phyloP scores from a whole-genome alignment of 306 rosid genomes.

The Quercus alba region DNA sequence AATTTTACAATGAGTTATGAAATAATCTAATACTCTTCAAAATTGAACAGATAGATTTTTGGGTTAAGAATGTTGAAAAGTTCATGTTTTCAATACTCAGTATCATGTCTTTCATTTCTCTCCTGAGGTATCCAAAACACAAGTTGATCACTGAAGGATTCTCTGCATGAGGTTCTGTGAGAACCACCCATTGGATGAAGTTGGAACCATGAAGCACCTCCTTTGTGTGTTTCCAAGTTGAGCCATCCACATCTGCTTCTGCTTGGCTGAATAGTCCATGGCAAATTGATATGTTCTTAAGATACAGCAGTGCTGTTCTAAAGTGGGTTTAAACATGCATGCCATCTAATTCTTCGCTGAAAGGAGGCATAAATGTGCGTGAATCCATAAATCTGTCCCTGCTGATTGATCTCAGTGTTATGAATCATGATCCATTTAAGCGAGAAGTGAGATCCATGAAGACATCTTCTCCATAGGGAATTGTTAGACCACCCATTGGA shows the following conservation, averaged over 20 bases:
- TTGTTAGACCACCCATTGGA: slow-evolving; percentile 54
- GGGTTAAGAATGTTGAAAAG: background rate
- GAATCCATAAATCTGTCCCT: background rate
- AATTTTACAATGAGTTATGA: background rate
- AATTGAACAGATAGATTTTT: background rate
- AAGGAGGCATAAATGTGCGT: background rate
- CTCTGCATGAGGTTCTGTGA: too few relatives aligned
- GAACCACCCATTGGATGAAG: background rate
- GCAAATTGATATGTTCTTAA: background rate
- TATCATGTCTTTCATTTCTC: background rate
- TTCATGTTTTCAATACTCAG: background rate
- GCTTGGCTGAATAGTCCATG: background rate
- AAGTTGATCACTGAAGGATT: background rate
- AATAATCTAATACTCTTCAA: background rate
- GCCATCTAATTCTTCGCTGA: background rate
- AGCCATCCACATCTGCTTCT: background rate
- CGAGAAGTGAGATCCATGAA: slow-evolving; percentile 34
- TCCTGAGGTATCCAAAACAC: background rate
- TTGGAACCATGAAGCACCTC: too few relatives aligned
- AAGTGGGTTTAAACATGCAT: too few relatives aligned
- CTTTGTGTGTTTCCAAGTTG: background rate
- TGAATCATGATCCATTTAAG: background rate
- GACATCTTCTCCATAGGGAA: slow-evolving; percentile 42
- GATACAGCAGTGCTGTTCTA: background rate
- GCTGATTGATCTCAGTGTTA: background rate